phyloP scores from a whole-genome alignment of 768 basidiomycete species.

The Leccinum variicolor region DNA sequence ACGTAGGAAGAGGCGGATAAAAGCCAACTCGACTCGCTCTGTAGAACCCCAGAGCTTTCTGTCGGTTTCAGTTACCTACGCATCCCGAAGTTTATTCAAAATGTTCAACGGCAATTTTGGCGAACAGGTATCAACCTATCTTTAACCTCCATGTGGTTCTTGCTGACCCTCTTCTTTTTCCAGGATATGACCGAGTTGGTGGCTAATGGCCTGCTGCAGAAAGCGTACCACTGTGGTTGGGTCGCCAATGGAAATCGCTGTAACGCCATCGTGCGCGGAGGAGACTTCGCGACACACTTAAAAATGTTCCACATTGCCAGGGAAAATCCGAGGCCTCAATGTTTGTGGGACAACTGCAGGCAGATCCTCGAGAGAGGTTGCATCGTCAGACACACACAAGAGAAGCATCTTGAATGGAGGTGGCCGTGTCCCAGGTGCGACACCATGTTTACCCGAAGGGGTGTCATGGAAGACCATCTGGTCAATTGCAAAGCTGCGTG shows the following conservation, averaged over 20 bases:
- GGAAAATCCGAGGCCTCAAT: neutral
- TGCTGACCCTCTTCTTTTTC: neutral
- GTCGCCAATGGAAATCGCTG: conserved; percentile 6
- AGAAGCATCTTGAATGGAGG: conserved; percentile 17
- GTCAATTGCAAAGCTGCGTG: conserved; percentile 1
- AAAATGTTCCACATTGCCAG: conserved; percentile 11
- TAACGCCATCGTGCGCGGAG: conserved; percentile 3
- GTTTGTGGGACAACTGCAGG: conserved; percentile 16
- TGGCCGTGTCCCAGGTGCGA: conserved; percentile 24
- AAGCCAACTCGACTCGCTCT: neutral
- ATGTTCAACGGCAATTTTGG: conserved; percentile 13
- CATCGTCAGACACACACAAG: conserved; percentile 22
- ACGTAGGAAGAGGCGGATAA: conserved; percentile 5
- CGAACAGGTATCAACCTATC: conserved; percentile 10
- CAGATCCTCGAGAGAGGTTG: conserved; percentile 9
- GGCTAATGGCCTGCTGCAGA: neutral
- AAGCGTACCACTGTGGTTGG: conserved; percentile 11
- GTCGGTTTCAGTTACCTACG: neutral
- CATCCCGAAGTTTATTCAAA: neutral
- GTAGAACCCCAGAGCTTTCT: neutral
- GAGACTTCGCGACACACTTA: conserved; percentile 16
- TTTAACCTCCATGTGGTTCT: neutral
- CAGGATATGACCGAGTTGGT: conserved; percentile 13
- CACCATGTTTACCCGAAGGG: conserved; percentile 16
- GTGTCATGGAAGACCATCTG: conserved; percentile 16